Conservation (phyloP, 306 rosid genomes). For the Abrus pulchellus region DNA sequence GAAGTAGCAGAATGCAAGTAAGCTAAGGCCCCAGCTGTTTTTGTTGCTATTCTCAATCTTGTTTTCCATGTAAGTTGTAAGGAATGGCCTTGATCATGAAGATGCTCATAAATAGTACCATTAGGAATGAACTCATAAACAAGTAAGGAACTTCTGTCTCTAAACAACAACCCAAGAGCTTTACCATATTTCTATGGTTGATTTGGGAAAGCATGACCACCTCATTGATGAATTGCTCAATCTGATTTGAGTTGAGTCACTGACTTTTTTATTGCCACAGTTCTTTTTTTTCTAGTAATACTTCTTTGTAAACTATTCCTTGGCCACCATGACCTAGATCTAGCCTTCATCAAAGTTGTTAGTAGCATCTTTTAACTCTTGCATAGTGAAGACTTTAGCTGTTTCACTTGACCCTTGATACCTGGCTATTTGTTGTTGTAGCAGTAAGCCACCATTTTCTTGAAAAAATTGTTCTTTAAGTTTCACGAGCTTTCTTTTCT, state of each 20-base stretch:
- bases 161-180: slow-evolving; percentile 62
- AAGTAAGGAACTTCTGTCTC: slow-evolving; percentile 67
- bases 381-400: slow-evolving; percentile 42
- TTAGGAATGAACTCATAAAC: slow-evolving; percentile 63
- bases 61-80: slow-evolving; percentile 49
- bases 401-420: slow-evolving; percentile 22
- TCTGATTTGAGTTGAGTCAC: slow-evolving; percentile 50
- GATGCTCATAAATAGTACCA: slow-evolving; percentile 50
- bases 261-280: slow-evolving; percentile 57
- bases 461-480: slow-evolving; percentile 49
- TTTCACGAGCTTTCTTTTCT: slow-evolving; percentile 45
- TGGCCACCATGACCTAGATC: slow-evolving; percentile 56
- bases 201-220: slow-evolving; percentile 59
- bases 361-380: slow-evolving; percentile 58
- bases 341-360: slow-evolving; percentile 42
- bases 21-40: slow-evolving; percentile 61
- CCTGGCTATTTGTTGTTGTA: slow-evolving; percentile 43
- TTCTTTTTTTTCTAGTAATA: slow-evolving; percentile 14
- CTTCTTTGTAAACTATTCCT: slow-evolving; percentile 57
- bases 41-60: slow-evolving; percentile 56
- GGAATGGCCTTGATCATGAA: slow-evolving; percentile 39
- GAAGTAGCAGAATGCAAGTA: slow-evolving; percentile 63
- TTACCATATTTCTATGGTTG: slow-evolving; percentile 56
- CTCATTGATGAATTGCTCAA: slow-evolving; percentile 60
- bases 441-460: slow-evolving; percentile 57